phyloP scores from a whole-genome alignment of 2,329 filamentous ascomycete species.

The Akanthomyces muscarius region DNA sequence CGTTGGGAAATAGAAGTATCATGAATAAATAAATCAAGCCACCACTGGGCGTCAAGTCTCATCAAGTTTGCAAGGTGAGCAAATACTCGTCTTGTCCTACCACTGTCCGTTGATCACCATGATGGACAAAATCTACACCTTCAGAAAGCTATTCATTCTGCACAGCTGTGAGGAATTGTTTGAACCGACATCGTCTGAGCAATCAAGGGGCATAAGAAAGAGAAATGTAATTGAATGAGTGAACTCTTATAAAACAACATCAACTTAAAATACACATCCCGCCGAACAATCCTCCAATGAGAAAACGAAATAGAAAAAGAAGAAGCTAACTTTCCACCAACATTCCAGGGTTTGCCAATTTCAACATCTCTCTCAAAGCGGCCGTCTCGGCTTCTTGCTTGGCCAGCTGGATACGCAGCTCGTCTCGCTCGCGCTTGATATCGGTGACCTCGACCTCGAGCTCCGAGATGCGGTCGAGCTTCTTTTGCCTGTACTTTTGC shows the following conservation, averaged over 20 bases:
- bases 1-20: background rate
- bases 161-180: slow-evolving; percentile 8
- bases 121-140: background rate
- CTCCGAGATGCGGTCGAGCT: slow-evolving; percentile 54
- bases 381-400: slow-evolving; percentile 56
- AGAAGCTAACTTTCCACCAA: slow-evolving; percentile 8
- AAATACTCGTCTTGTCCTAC: background rate
- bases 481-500: slow-evolving; percentile 59
- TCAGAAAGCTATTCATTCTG: slow-evolving; percentile 1
- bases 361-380: slow-evolving; percentile 42
- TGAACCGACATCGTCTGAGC: slow-evolving; percentile 11
- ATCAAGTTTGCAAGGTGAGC: background rate
- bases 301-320: background rate
- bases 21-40: background rate
- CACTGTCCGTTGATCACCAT: background rate
- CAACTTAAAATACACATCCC: background rate
- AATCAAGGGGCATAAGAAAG: background rate
- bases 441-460: slow-evolving; percentile 52
- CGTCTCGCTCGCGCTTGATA: slow-evolving; percentile 52
- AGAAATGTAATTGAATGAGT: background rate
- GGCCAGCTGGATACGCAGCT: slow-evolving; percentile 52
- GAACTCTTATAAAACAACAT: background rate
- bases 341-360: slow-evolving; percentile 9
- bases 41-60: background rate
- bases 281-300: slow-evolving; percentile 9